Evolutionary conservation across 108 stramenopile genomes (phyloP).

Genomic region (Nitzschia sp.): DNA sequence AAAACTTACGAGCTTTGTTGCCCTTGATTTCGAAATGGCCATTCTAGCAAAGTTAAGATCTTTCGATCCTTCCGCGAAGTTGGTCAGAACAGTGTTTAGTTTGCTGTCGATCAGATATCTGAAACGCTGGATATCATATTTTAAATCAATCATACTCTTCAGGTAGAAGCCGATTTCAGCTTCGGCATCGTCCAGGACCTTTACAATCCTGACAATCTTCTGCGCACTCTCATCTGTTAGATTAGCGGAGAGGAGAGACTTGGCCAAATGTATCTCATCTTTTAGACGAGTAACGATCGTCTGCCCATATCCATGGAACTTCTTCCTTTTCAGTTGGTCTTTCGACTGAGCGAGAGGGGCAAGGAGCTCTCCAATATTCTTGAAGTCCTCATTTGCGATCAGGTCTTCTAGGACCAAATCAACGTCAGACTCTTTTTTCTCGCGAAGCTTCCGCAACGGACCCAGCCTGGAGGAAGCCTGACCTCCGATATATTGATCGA

Average conservation of each 20-base stretch:
- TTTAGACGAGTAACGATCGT: conserved; percentile 29
- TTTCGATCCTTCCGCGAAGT: conserved; percentile 17
- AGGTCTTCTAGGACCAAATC: conserved; percentile 35
- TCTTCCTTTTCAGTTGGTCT: conserved; percentile 51
- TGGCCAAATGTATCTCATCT: neutral
- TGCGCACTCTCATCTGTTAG: conserved; percentile 13
- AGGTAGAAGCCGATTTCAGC: conserved; percentile 22
- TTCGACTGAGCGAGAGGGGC: conserved; percentile 40
- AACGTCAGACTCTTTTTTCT: conserved; percentile 43
- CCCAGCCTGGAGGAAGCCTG: conserved; percentile 34
- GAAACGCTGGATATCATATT: neutral
- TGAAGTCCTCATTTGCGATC: conserved; percentile 44
- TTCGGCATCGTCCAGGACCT: conserved; percentile 31
- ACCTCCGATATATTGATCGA: conserved; percentile 36
- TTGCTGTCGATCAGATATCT: neutral
- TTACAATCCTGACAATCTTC: conserved; percentile 27
- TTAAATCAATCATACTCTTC: neutral
- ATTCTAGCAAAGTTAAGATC: conserved; percentile 26
- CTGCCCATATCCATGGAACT: conserved; percentile 21
- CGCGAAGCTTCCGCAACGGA: conserved; percentile 37
- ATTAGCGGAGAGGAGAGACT: neutral
- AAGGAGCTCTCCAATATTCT: conserved; percentile 42
- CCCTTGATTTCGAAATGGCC: neutral
- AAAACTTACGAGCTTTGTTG: neutral
- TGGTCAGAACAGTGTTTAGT: conserved; percentile 8